Conservation (phyloP, 139 green algal species). For the Chlamydomonas schloesseri region DNA sequence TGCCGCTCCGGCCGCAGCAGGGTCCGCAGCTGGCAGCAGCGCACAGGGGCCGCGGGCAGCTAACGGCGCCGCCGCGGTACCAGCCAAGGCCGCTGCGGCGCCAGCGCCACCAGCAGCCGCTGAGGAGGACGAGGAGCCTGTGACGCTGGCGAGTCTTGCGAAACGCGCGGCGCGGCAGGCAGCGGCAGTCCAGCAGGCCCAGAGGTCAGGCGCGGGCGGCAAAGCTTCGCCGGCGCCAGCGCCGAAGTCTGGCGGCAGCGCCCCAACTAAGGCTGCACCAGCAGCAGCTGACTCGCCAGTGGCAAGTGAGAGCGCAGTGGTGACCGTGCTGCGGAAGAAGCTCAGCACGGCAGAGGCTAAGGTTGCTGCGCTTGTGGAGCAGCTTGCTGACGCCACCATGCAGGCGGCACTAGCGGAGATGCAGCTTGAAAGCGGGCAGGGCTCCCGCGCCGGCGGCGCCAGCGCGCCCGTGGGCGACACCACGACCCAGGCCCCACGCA, state of each 20-base stretch:
- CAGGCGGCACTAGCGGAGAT: conserved; percentile 23
- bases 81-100: not conserved
- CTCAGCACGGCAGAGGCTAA: not conserved
- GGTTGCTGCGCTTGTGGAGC: not conserved
- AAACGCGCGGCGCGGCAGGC: too few species aligned
- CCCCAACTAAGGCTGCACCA: not conserved
- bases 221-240: not conserved
- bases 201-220: not conserved
- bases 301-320: too few species aligned
- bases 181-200: not conserved
- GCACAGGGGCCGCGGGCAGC: too few species aligned
- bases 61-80: too few species aligned
- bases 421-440: not conserved
- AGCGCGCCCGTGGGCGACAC: not conserved
- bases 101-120: not conserved
- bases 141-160: too few species aligned
- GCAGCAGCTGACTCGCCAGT: too few species aligned
- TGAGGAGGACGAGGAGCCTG: too few species aligned
- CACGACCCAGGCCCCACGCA: not conserved
- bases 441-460: too few species aligned
- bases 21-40: not conserved
- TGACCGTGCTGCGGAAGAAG: not conserved
- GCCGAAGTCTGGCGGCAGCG: not conserved
- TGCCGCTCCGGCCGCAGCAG: too few species aligned
- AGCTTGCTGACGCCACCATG: conserved; percentile 28